phyloP scores from a whole-genome alignment of 1,284 basidiomycete species.

The Macrocystidia cucumis region DNA sequence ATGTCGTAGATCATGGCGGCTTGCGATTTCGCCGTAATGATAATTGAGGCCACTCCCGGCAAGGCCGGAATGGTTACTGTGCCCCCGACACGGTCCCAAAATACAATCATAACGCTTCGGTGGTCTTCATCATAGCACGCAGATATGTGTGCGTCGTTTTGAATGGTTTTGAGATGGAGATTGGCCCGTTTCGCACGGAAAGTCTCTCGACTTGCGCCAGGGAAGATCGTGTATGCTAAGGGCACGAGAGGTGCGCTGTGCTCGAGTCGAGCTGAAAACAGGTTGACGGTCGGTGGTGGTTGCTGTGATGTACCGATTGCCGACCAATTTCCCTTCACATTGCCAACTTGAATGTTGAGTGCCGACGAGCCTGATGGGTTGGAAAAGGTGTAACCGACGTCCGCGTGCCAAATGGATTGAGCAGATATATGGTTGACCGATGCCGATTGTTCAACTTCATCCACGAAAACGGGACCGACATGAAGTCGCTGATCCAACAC shows the following conservation, averaged over 20 bases:
- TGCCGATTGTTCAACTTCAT: conserved; percentile 25
- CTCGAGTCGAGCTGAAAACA: conserved; percentile 56
- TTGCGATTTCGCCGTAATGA: conserved; percentile 13
- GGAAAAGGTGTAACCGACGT: conserved; percentile 45
- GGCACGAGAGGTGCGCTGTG: conserved; percentile 29
- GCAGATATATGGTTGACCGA: conserved; percentile 15
- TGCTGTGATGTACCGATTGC: conserved; percentile 52
- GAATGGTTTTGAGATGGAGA: conserved; percentile 26
- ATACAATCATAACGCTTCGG: conserved; percentile 32
- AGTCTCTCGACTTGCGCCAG: conserved; percentile 28
- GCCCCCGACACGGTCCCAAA: conserved; percentile 34
- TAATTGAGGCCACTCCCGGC: conserved; percentile 22
- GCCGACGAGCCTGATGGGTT: conserved; percentile 18
- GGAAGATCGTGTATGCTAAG: conserved; percentile 47
- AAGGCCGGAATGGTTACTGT: conserved; percentile 20
- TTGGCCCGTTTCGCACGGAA: conserved; percentile 23
- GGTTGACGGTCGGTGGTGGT: conserved; percentile 40
- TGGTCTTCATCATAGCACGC: conserved; percentile 31
- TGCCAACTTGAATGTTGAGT: conserved; percentile 40
- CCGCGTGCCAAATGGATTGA: conserved; percentile 47
- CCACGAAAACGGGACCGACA: conserved; percentile 32
- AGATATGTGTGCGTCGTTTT: conserved; percentile 34
- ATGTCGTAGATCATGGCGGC: conserved; percentile 15
- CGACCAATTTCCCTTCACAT: conserved; percentile 53
- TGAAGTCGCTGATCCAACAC: conserved; percentile 58